These are phyloP conservation scores for Escallonia rubra DNA, from an alignment of 129 eudicot species.

Conservation along the genomic window DNA sequence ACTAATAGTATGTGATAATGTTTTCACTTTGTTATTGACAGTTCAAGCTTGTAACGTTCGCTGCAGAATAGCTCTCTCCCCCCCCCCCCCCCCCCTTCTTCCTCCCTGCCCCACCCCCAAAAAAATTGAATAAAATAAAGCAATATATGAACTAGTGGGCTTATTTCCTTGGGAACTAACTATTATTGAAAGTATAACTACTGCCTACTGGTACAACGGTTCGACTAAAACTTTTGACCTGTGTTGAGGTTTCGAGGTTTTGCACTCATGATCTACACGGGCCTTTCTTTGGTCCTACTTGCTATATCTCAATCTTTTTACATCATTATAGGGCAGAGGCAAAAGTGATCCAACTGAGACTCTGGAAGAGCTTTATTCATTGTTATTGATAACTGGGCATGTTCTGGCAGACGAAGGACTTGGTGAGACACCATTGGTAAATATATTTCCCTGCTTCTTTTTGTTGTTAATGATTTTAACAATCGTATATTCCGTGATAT, in stretches of 20 bases:
- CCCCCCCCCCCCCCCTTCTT: no score
- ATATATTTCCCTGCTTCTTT: background rate
- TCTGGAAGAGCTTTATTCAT: slow-evolving; percentile 93
- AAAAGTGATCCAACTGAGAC: slow-evolving; percentile 70
- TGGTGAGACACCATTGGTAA: slow-evolving; percentile 91
- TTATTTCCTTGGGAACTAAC: no score
- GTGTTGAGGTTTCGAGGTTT: no score
- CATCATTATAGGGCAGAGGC: slow-evolving; percentile 59
- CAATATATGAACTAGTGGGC: no score
- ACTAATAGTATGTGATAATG: background rate
- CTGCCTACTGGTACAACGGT: no score
- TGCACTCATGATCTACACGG: no score
- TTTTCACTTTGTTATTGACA: background rate
- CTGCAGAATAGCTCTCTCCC: no score
- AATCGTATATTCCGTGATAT: background rate
- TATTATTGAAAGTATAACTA: no score
- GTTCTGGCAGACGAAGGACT: slow-evolving; percentile 95
- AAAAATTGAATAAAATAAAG: no score
- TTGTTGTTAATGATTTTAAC: background rate
- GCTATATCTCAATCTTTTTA: slow-evolving; percentile 2
- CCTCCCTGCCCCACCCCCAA: no score
- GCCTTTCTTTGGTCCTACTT: background rate
- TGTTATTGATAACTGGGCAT: slow-evolving; percentile 80
- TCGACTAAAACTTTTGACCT: no score
- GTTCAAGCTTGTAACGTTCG: background rate